phyloP scores from a whole-genome alignment of 2,329 filamentous ascomycete species.

The Aschersonia sp. region DNA sequence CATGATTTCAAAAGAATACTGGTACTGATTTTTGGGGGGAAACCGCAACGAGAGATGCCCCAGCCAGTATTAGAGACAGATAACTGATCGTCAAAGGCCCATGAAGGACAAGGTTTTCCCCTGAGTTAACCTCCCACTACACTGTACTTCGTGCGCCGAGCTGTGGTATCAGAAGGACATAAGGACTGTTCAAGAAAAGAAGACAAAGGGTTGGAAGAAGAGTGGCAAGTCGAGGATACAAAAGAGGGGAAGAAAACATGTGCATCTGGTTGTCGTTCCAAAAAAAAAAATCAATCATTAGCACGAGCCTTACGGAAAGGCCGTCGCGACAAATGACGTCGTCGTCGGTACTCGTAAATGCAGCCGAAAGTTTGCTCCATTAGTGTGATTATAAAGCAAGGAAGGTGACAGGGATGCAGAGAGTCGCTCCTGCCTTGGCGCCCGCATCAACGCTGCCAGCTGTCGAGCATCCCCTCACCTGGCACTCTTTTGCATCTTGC shows the following conservation, averaged over 20 bases:
- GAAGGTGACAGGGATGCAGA: background rate
- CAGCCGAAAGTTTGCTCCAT: too few species aligned
- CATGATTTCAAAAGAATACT: too few species aligned
- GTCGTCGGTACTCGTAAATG: background rate
- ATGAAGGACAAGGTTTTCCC: too few species aligned
- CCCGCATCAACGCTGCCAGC: background rate
- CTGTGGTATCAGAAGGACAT: background rate
- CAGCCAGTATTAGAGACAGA: too few species aligned
- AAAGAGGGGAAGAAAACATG: background rate
- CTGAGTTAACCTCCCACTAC: too few species aligned
- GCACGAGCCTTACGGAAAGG: background rate
- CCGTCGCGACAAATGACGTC: background rate
- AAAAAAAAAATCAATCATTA: background rate
- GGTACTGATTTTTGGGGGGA: too few species aligned
- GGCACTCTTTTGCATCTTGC: conserved; percentile 50
- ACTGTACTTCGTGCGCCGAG: background rate
- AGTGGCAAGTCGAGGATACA: background rate
- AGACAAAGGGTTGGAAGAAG: background rate
- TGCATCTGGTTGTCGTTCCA: background rate
- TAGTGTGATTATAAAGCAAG: too few species aligned
- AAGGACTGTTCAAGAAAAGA: background rate
- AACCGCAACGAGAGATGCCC: too few species aligned
- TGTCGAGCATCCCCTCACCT: background rate
- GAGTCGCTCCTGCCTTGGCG: background rate
- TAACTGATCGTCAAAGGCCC: too few species aligned